phyloP scores from a whole-genome alignment of 306 rosid species.

The Urtica urens region DNA sequence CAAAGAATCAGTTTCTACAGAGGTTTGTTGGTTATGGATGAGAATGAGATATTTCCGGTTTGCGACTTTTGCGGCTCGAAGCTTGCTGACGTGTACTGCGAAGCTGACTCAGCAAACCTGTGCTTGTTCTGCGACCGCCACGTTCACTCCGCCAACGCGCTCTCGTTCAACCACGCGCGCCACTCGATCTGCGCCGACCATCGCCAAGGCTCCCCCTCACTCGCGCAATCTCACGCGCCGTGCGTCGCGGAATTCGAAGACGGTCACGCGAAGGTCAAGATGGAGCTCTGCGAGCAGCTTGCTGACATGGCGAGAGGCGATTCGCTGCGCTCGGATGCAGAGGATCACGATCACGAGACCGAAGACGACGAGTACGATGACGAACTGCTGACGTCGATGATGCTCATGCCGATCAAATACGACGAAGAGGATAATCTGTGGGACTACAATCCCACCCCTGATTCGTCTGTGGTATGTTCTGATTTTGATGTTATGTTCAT shows the following conservation, averaged over 20 bases:
- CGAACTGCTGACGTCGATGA: background rate
- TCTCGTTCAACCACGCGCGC: slow-evolving; percentile 42
- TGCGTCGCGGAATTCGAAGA: slow-evolving; percentile 13
- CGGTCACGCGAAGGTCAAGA: background rate
- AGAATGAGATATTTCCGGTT: background rate
- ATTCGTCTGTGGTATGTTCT: slow-evolving; percentile 3
- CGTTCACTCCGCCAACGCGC: slow-evolving; percentile 41
- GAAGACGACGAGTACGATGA: background rate
- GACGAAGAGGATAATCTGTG: slow-evolving; percentile 3
- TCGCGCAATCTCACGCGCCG: slow-evolving; percentile 10
- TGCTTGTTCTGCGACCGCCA: slow-evolving; percentile 36
- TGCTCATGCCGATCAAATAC: background rate
- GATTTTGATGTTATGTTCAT: background rate
- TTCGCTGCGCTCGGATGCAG: background rate
- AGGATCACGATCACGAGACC: too few relatives aligned
- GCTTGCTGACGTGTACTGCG: slow-evolving; percentile 27
- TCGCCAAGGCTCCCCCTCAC: slow-evolving; percentile 19
- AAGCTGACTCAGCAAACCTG: slow-evolving; percentile 32
- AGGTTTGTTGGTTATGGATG: too few relatives aligned
- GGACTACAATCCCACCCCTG: slow-evolving; percentile 5
- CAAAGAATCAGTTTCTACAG: too few relatives aligned
- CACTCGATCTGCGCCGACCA: slow-evolving; percentile 27
- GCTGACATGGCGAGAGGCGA: slow-evolving; percentile 20
- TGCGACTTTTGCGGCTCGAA: slow-evolving; percentile 34
- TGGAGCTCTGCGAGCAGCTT: slow-evolving; percentile 25